A percentile compares a stretch with the other conserved stretches of the same genome.
phyloP scores from a whole-genome alignment of 805 yeast species.

The Suhomyces tanzawaensis region DNA sequence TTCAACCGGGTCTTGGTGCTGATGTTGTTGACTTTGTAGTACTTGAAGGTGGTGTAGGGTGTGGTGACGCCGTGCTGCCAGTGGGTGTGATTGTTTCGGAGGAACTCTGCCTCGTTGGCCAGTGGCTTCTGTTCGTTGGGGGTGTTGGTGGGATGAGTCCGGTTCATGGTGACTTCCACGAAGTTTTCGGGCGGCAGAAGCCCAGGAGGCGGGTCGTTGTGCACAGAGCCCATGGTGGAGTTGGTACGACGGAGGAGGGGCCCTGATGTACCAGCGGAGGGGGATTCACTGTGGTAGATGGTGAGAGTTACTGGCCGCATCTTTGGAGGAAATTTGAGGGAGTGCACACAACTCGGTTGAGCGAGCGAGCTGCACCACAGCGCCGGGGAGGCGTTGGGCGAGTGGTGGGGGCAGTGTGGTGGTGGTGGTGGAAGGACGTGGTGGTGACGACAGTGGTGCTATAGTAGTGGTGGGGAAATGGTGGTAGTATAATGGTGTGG shows the following conservation, averaged over 20 bases:
- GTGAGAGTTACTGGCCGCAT: too few relatives aligned
- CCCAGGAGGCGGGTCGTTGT: too few relatives aligned
- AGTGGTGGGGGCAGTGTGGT: background rate
- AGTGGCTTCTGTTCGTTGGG: background rate
- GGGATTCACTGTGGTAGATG: too few relatives aligned
- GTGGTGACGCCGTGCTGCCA: slow-evolving; percentile 31
- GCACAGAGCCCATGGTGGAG: too few relatives aligned
- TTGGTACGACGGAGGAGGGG: too few relatives aligned
- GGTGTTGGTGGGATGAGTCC: background rate
- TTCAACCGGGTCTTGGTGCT: slow-evolving; percentile 13
- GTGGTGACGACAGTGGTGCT: background rate
- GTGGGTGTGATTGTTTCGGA: slow-evolving; percentile 2
- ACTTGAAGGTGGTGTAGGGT: slow-evolving; percentile 28
- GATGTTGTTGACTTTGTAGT: slow-evolving; percentile 12
- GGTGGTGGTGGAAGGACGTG: background rate
- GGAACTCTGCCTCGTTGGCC: background rate
- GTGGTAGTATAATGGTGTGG: background rate
- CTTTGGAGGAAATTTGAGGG: too few relatives aligned
- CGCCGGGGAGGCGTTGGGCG: too few relatives aligned
- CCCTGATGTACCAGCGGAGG: too few relatives aligned
- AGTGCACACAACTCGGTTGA: too few relatives aligned
- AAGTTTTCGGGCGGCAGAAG: too few relatives aligned
- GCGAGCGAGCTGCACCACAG: too few relatives aligned
- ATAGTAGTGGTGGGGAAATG: background rate
- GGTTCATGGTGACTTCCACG: too few relatives aligned